Evolutionary conservation across 495 filamentous ascomycete genomes (phyloP), one percentile per base, ranked within the genome.

Genomic region (Podospora pseudopauciseta): DNA sequence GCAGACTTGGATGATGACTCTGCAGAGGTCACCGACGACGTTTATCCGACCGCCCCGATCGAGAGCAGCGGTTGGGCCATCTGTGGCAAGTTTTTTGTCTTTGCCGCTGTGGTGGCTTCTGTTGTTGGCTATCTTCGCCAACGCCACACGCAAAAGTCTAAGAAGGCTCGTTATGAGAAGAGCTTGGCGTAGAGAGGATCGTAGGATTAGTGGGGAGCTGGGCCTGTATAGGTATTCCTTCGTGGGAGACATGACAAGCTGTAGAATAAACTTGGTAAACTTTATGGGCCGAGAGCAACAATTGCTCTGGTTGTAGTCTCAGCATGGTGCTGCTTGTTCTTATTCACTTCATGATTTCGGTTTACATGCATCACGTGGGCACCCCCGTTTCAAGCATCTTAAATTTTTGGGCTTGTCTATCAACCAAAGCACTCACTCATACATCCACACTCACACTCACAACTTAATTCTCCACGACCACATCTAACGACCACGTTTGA

Each of bases 1-100:
- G 5, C 58, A 75, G 72, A 60, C 65, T 32, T 57, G 34, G 54
- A 66, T 67, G 54, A 66, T 67, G 72, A 65, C 23, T 44, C 30
- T 32, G 32, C n/a, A 63, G 61, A 71, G 19, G 16, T 23, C 44
- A 62, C 53, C 39, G 30, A 60, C 54, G 62, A 61, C 26, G 65
- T 64, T 39, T 60, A 73, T 20, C 39, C 57, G 30, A 28, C 61
- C 54, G 57, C 30, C 27, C 23, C 54, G 20, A 65, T 65, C 20
- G 73, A 67, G 55, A 26, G 23, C 5, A 59, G 44, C 28, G 72
- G 72, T 20, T 81, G 74, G 74, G 73, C 73, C 13, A 58, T 79
- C 61, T 9, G 75, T 54, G 73, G 76, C 66, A 81, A 80, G 76
- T 75, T 73, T 15, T 68, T 79, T 34, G 66, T 83, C 58, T 80